Conservation (phyloP, 2,329 filamentous ascomycete species). For the Talaromyces sp. region DNA sequence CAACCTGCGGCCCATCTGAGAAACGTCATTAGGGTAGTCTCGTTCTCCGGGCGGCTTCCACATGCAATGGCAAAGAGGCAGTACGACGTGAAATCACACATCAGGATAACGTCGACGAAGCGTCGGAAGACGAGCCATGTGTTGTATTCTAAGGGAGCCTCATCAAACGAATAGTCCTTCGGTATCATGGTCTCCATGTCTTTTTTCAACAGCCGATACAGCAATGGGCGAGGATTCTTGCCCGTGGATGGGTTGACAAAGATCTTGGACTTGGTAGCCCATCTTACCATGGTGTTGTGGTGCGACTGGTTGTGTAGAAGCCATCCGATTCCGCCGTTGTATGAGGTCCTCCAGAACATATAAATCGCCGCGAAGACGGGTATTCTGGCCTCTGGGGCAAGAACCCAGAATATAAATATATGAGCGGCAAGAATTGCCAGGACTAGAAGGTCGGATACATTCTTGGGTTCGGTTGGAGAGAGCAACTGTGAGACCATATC, state of each 20-base stretch:
- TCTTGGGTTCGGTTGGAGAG: slow-evolving; percentile 92
- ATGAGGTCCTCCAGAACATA: slow-evolving; percentile 85
- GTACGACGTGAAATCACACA: slow-evolving; percentile 98
- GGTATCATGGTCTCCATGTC: slow-evolving; percentile 95
- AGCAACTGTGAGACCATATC: slow-evolving; percentile 99
- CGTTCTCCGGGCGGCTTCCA: slow-evolving; percentile 68
- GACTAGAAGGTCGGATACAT: slow-evolving; percentile 79
- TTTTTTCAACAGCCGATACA: slow-evolving; percentile 79
- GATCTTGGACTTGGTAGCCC: slow-evolving; percentile 80
- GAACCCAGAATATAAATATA: slow-evolving; percentile 67
- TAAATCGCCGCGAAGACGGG: slow-evolving; percentile 80
- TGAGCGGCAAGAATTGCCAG: slow-evolving; percentile 73
- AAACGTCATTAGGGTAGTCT: slow-evolving; percentile 65
- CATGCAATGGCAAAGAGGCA: slow-evolving; percentile 92
- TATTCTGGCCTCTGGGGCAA: slow-evolving; percentile 67
- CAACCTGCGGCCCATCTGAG: slow-evolving; percentile 78
- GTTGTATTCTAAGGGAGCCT: slow-evolving; percentile 96
- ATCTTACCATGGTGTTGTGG: slow-evolving; percentile 77
- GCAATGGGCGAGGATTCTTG: slow-evolving; percentile 73
- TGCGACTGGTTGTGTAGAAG: slow-evolving; percentile 87
- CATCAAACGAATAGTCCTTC: slow-evolving; percentile 87
- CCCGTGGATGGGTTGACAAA: slow-evolving; percentile 82
- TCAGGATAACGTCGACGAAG: slow-evolving; percentile 92
- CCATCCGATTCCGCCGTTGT: slow-evolving; percentile 91
- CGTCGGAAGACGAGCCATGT: slow-evolving; percentile 96